Percentiles rank a stretch among this genome's conserved stretches.
Evolutionary conservation across 2,329 filamentous ascomycete species (phyloP).

Genomic region (Pseudocercospora ulei): DNA sequence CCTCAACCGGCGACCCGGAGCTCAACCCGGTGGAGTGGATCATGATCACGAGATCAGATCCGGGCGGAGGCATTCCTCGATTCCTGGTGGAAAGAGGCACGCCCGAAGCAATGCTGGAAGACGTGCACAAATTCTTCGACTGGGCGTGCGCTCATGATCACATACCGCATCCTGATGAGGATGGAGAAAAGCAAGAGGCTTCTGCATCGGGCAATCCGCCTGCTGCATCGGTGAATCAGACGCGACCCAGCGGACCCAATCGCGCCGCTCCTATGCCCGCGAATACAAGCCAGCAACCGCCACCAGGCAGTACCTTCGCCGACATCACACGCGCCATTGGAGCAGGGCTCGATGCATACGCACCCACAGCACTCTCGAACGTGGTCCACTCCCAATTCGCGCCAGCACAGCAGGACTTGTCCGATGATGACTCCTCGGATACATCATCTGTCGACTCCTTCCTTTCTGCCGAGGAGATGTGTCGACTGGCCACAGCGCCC

Average conservation of each 20-base stretch:
- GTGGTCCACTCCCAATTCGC: constrained; percentile 26
- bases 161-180: constrained; percentile 33
- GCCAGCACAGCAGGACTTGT: constrained; percentile 12
- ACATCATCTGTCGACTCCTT: constrained; percentile 33
- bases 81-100: constrained; percentile 90
- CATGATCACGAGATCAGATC: constrained; percentile 84
- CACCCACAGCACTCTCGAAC: constrained; percentile 30
- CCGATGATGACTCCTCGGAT: constrained; percentile 23
- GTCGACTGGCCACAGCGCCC: constrained; percentile 27
- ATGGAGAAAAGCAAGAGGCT: constrained; percentile 29
- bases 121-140: constrained; percentile 70
- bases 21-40: constrained; percentile 72
- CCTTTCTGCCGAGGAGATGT: constrained; percentile 39
- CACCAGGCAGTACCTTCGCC: constrained; percentile 28
- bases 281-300: constrained; percentile 5
- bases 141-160: constrained; percentile 56
- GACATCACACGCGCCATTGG: constrained; percentile 29
- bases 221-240: background rate
- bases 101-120: constrained; percentile 65
- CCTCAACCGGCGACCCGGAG: constrained; percentile 41
- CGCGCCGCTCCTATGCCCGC: constrained; percentile 10
- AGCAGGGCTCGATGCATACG: constrained; percentile 32
- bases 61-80: constrained; percentile 74
- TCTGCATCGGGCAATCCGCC: too few species aligned
- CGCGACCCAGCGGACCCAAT: background rate